phyloP scores from a whole-genome alignment of 345 rosid species.

The Brassica nigra region DNA sequence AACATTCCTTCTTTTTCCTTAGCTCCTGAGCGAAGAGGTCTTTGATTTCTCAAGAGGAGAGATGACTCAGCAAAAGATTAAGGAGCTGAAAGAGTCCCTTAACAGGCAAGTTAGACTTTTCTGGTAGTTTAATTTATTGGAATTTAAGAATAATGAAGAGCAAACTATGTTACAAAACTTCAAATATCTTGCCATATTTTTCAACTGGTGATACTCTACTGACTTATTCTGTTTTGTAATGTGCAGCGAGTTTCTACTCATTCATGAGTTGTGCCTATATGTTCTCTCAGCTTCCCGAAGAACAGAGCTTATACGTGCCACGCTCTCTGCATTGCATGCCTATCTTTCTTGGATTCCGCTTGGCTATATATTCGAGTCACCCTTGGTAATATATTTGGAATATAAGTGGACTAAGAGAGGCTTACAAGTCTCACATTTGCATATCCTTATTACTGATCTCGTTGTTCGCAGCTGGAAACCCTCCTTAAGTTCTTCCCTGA shows the following conservation, averaged over 20 bases:
- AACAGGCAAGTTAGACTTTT: conserved; percentile 60
- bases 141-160: neutral
- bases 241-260: conserved; percentile 94
- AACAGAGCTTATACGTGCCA: conserved; percentile 86
- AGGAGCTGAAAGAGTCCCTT: conserved; percentile 85
- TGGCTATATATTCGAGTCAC: conserved; percentile 97
- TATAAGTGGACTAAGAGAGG: conserved; percentile 14
- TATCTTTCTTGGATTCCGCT: conserved; percentile 99
- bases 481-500: conserved; percentile 81
- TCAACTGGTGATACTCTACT: conserved; percentile 16
- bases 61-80: conserved; percentile 93
- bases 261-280: conserved; percentile 93
- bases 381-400: conserved; percentile 59
- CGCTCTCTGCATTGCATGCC: conserved; percentile 94
- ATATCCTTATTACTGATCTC: conserved; percentile 19
- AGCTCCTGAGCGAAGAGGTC: conserved; percentile 98
- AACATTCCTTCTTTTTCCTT: conserved; percentile 29
- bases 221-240: conserved; percentile 35
- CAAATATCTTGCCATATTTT: neutral
- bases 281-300: conserved; percentile 93
- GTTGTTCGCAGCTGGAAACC: conserved; percentile 72
- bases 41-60: conserved; percentile 98
- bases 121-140: conserved; percentile 4
- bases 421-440: conserved; percentile 19
- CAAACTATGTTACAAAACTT: neutral